phyloP scores from a whole-genome alignment of 2,329 filamentous ascomycete genomes.

The Hymenoscyphus salicellus region DNA sequence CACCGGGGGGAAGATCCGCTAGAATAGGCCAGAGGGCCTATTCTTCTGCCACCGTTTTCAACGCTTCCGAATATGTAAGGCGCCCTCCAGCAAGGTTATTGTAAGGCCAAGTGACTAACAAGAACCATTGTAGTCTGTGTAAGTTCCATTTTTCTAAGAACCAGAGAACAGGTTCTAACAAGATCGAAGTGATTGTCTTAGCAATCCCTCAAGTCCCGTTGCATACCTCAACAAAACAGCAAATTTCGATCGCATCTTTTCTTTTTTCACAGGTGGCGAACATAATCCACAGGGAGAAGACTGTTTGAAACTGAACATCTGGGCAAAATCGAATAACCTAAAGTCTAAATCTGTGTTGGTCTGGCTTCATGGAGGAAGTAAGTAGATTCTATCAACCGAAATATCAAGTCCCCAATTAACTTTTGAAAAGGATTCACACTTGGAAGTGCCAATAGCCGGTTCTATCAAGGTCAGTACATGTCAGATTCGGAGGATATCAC shows the following conservation, averaged over 20 bases:
- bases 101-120: neutral
- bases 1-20: neutral
- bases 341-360: conserved; percentile 40
- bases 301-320: conserved; percentile 38
- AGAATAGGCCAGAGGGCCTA: no score
- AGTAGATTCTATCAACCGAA: neutral
- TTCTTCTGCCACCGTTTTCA: neutral
- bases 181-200: neutral
- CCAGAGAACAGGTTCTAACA: neutral
- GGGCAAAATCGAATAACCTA: conserved; percentile 27
- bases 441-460: conserved; percentile 39
- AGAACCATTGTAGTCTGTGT: neutral
- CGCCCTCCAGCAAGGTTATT: no score
- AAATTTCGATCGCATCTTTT: neutral
- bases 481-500: conserved; percentile 42
- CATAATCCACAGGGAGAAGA: conserved; percentile 30
- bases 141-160: neutral
- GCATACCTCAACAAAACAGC: conserved; percentile 2
- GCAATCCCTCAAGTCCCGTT: neutral
- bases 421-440: conserved; percentile 29
- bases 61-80: neutral
- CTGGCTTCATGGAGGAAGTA: conserved; percentile 42
- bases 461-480: conserved; percentile 43
- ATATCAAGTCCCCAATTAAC: neutral
- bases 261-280: neutral